Evolutionary conservation across 2,329 filamentous ascomycete species (phyloP), one percentile per base, ranked within the genome.

Genomic region (Neurospora sp.): DNA sequence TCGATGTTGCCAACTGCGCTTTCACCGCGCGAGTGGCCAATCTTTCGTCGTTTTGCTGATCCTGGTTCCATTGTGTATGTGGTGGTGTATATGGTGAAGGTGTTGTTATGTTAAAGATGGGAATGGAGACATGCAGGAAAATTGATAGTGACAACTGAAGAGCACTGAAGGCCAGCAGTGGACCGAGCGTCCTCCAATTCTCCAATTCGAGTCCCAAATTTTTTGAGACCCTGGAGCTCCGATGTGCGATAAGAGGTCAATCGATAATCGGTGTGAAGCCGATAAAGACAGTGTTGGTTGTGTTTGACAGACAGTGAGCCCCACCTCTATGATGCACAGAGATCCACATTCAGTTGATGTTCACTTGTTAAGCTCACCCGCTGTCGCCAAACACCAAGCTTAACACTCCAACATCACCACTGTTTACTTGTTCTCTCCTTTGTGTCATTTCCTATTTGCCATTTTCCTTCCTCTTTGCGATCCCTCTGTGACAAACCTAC

Each of bases 31-130:
- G 71, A 66, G 46, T 79, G 77, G 43, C 75, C 77, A 13, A 78
- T 74, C 73, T 80, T 80, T 68, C 78, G 73, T 62, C 78, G 74
- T 72, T 80, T 80, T 15, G 78, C 74, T 17, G 78, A 78, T 39
- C 74, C 76, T 3, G 74, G 68, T 28, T 79, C 77, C 78, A 80
- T 80, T 1, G 38, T 74, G 28, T 62, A 1, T 28, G 23, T 28
- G 46, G 46, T 17, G 46, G 1, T 9, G 11, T 17, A 23, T 23
- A 23, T 58, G 19, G 23, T 58, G 46, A 4, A 28, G 43, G 6
- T 19, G 42, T 11, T 19, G 42, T 28, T 8, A 28, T 15, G 19
- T 2, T 13, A 11, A 28, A 58, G 19, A 13, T 58, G 46, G 28
- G 52, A 62, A 62, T 62, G 52, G 52, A 62, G 52, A 33, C 52